Evolutionary conservation across 2,329 filamentous ascomycete species (phyloP), one percentile per base, ranked within the genome.

Genomic region (Phialophora macrospora): DNA sequence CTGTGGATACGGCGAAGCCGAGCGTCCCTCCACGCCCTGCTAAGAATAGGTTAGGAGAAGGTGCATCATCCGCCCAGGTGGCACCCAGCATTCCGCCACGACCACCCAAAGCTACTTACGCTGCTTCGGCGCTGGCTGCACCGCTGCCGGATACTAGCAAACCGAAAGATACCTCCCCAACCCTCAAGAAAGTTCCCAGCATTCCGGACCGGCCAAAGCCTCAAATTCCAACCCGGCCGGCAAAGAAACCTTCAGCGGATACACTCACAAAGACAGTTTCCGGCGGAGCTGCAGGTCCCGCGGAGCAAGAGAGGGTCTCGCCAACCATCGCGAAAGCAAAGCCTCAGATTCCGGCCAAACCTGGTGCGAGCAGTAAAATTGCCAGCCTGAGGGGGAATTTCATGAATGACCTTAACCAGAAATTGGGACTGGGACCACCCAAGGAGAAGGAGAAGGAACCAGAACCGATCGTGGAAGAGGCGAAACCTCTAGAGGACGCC

Each of bases 381-480:
- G 92, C 93, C 17, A 90, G 92, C 26, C 81, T 99, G 34, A 93
- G 96, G 78, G 91, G 91, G 44, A 92, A 91, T 2, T 98, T 99
- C 77, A 88, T 99, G 84, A 93, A 88, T 52, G 94, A 98, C 74
- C 81, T 99, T 49, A 97, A 98, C 78, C 93, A 92, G 73, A 90
- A 93, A 56, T 82, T 99, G 30, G 89, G 92, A 74, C 80, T 96
- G 41, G 95, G 95, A 0, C 94, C 93, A n/a, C 90, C 91, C 71
- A 89, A 91, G 73, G 89, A 93, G 70, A 49, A 52, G 20, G 89
- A 93, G 70, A 51, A 54, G 24, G 83, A 88, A 60, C 84, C 87
- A 63, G 85, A 86, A 55, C 78, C 80, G 34, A 79, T 78, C 1
- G 83, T 83, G 34, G 83, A 85, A 66, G 81, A 84, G 71, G 92